Percentiles rank a stretch among this genome's conserved stretches.
Conservation (phyloP, 257 asterid genomes). For the Penstemon barbatus region DNA sequence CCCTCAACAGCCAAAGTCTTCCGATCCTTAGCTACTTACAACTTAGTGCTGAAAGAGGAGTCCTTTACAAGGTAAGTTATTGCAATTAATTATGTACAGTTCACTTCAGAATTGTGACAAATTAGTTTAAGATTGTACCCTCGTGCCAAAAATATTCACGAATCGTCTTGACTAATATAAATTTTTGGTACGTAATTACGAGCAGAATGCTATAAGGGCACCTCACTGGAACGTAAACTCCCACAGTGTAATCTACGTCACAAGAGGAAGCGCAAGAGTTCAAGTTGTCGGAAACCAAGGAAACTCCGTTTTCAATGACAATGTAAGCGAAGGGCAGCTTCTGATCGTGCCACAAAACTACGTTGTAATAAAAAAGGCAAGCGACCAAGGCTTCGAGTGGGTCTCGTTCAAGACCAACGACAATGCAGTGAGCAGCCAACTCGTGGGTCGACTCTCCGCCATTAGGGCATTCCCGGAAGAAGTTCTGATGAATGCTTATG, state of each 20-base stretch:
- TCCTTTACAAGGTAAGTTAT: slow-evolving; percentile 47
- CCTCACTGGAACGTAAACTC: slow-evolving; percentile 57
- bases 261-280: slow-evolving; percentile 50
- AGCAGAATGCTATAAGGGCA: slow-evolving; percentile 48
- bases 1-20: slow-evolving; percentile 49
- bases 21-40: slow-evolving; percentile 49
- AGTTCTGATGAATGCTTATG: slow-evolving; percentile 51
- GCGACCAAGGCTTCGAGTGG: slow-evolving; percentile 56
- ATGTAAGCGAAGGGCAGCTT: slow-evolving; percentile 50
- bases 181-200: neutral
- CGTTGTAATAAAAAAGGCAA: slow-evolving; percentile 48
- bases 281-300: slow-evolving; percentile 60
- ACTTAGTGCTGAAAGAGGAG: slow-evolving; percentile 54
- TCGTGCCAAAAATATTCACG: too few relatives aligned
- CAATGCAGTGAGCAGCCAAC: slow-evolving; percentile 45
- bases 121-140: too few relatives aligned
- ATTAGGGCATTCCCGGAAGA: slow-evolving; percentile 56
- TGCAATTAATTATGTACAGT: too few relatives aligned
- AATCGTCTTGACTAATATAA: too few relatives aligned
- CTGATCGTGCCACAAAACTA: slow-evolving; percentile 60
- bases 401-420: slow-evolving; percentile 59
- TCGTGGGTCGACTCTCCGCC: slow-evolving; percentile 60
- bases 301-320: slow-evolving; percentile 40
- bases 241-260: slow-evolving; percentile 45
- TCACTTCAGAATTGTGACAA: too few relatives aligned